Evolutionary conservation across 2,329 filamentous ascomycete species (phyloP).

Genomic region (Colletotrichum sp.): DNA sequence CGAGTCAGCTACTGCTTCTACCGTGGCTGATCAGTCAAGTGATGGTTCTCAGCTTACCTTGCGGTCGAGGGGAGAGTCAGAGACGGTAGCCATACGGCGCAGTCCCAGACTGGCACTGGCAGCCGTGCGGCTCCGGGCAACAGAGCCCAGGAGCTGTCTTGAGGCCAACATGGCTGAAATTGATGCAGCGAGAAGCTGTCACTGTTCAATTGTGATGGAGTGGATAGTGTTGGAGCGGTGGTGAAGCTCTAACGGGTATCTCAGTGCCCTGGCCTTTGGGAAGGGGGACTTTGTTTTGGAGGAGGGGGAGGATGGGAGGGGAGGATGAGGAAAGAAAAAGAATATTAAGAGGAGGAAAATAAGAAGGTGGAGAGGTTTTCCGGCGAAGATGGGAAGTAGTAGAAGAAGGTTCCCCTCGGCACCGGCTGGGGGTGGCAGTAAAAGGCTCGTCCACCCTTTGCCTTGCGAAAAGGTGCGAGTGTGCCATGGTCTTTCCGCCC

Average conservation of each 20-base stretch:
- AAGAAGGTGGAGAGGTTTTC: slow-evolving; percentile 31
- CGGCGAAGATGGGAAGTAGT: slow-evolving; percentile 19
- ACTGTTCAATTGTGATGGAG: slow-evolving; percentile 34
- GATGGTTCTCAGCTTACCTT: slow-evolving; percentile 65
- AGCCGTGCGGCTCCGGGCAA: slow-evolving; percentile 65
- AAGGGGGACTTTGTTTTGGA: not conserved
- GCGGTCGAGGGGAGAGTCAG: slow-evolving; percentile 84
- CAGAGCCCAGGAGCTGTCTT: slow-evolving; percentile 70
- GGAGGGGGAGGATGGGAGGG: slow-evolving; percentile 17
- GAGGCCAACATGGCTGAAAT: slow-evolving; percentile 70
- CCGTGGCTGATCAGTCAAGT: not conserved
- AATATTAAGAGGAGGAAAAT: slow-evolving; percentile 21
- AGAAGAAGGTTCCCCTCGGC: not conserved
- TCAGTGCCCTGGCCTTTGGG: slow-evolving; percentile 13
- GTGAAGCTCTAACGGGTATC: slow-evolving; percentile 8
- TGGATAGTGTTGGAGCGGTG: slow-evolving; percentile 18
- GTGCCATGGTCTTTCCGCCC: not conserved
- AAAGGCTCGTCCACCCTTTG: not conserved
- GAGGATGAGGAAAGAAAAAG: slow-evolving; percentile 33
- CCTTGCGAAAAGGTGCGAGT: not conserved
- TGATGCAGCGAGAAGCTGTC: slow-evolving; percentile 28
- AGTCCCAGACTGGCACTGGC: slow-evolving; percentile 63
- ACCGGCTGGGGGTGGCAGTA: slow-evolving; percentile 15
- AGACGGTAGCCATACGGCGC: slow-evolving; percentile 82
- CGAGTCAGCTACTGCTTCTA: not conserved